Base-by-base conservation (phyloP, 1,284 basidiomycete genomes). In the Mycosarcoma mackinlayi region DNA sequence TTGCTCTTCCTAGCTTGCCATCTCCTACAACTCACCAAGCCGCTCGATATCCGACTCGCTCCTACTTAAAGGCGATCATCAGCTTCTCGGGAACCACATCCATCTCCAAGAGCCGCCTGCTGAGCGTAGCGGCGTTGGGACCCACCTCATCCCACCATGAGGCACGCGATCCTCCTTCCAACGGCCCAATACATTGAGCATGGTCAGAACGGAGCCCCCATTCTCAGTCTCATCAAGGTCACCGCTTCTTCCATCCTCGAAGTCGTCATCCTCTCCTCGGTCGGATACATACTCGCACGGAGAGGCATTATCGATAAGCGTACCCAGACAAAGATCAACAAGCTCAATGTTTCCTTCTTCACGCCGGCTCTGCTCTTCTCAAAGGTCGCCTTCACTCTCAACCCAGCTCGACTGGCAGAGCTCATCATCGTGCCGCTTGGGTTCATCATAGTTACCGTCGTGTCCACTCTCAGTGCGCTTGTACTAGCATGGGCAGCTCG, bases 361-460 rank as follows among this genome's bases (percentile, higher is more conserved):
- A 97, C 94, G 0, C 94, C 94, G 0, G 91, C 91, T 0, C 88
- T 97, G 18, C 86, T 96, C 24, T 96, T 96, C 84, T 93, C 92
- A 33, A 97, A 96, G 85, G 93, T 95, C 21, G 91, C 93, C 0
- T 91, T 92, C 83, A 84, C 84, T 18, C 73, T 86, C 37, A 85
- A 79, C 35, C 76, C 84, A 86, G 89, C 87, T 35, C 93, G 94
- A 85, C 85, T 95, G 11, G 87, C 87, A 39, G 92, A 96, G 83
- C 85, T 96, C 86, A 93, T 92, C 91, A 88, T 95, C 65, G 92
- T 96, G 28, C 94, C 94, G 6, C 86, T 95, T 13, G 89, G 90
- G 49, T 91, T 88, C 54, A 87, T 88, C 24, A 87, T 88, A 46
- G 88, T 85, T 27, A 79, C 82, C 2, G n/a, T 73, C 23, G 76